Evolutionary conservation across 805 yeast genomes (phyloP), one percentile per base, ranked within the genome.

Genomic region (Wickerhamiella brachini): DNA sequence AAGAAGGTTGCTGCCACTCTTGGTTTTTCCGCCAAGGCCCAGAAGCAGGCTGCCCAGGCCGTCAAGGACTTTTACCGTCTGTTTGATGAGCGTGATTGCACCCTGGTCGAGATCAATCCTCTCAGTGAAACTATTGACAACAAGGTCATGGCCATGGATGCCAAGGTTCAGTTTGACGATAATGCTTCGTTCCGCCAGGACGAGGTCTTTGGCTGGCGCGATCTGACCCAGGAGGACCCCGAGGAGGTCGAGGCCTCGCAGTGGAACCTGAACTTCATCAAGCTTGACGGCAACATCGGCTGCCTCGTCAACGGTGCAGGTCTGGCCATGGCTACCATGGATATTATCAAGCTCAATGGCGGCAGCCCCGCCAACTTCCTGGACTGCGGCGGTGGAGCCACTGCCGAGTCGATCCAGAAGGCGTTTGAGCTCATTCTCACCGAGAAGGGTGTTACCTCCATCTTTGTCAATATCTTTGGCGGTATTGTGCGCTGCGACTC

Each of bases 351-450:
- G 75, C 80, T 93, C 64, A 85, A 88, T 75, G 97, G 97, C 65
- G 99, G 99, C 70, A 85, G 80, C 61, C 99, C 99, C 64, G 99
- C 98, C 59, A 93, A 93, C 78, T 93, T 93, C 80, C 80, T 93
- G 69, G 99, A 93, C 76, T 93, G 96, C 72, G 99, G 99, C 77
- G 99, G 99, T 76, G 95, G 96, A 71, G 98, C 99, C 62, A 93
- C 97, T 57, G 97, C 97, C 60, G 85, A 86, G 72, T 90, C 98
- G 65, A 93, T 93, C 67, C 94, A 89, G 75, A 84, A 84, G 72
- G 99, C 97, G 52, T 90, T 93, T 76, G 83, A 81, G 72, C 79
- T 93, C 70, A 90, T 93, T 65, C 75, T 94, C 66, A 78, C 93
- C 54, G 97, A 93, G 74, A 72, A 79, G 65, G 79, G 81, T 64